Base-by-base conservation (phyloP, 2,329 filamentous ascomycete genomes). In the Aspergillus hiratsukae region DNA sequence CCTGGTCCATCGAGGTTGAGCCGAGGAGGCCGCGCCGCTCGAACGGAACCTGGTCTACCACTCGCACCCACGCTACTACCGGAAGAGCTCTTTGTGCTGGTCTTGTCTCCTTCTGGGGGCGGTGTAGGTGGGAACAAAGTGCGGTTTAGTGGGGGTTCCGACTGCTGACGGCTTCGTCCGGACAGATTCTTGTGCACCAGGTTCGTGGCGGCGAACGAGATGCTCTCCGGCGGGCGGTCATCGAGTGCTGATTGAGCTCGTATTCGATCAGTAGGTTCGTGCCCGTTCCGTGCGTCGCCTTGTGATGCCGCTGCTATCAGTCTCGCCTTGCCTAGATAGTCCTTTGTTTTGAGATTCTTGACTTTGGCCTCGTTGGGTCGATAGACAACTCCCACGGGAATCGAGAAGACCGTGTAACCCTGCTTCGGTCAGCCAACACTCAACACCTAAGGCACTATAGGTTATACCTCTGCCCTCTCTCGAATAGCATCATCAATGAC, bases 331-430 rank as follows among this genome's bases (percentile, higher is more conserved):
- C 94, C 94, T 3, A 99, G 85, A 68, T 99, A 99, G 71, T 99
- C 92, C 73, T 97, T 97, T 23, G 91, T 90, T 80, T 97, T 96
- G 67, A 99, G 80, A 69, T 99, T 99, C 76, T 95, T 95, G 64
- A 99, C 94, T 76, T 99, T 99, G 61, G 94, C 92, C 68, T 96
- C 92, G 71, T 97, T 97, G 23, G 94, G 94, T 57, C 94, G 83
- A 75, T 97, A 99, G 17, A 99, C 84, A 31, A 97, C 90, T 25
- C 94, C 94, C 11, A 97, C 92, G 0, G 94, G 94, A 53, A 97
- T 97, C 0, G 92, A 97, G 77, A 99, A 99, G 45, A 99, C 94
- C 0, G 94, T 97, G 71, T 99, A 99, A 49, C 93, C 94, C 89
- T 96, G 59, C 10, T 21, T 29, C 11, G 8, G 35, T 50, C n/a